Evolutionary conservation across 208 protist species (phyloP), one percentile per base, ranked within the genome.

Genomic region (Lotmaria passim): DNA sequence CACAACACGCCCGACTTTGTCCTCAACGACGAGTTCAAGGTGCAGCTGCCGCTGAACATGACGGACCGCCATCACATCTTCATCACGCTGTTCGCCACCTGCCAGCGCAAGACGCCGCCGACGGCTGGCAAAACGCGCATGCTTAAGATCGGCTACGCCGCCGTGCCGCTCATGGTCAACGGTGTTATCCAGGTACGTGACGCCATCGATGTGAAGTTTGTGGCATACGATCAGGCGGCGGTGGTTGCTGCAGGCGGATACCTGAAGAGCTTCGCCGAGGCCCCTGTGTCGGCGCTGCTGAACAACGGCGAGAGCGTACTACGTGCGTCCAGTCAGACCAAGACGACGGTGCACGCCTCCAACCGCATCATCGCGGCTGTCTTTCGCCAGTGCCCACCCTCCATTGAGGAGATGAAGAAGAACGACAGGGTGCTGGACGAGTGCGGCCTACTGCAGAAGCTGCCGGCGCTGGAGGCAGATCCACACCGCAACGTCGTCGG

Each of bases 1-100:
- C 85, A 91, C 63, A 82, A 55, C 44, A 79, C 63, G 47, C 67
- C 50, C 51, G 83, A 93, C 31, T 83, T 86, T 26, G 31, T 59
- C 14, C 69, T 96, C 15, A 94, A 60, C 69, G 89, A 96, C 58
- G 91, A 96, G 68, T 87, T 94, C 78, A 96, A 96, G 80, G 68
- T 96, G 39, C 89, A 95, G 72, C 79, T 96, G 14, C 91, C 91
- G 12, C 79, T 93, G 17, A 89, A 93, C 64, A 78, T 94, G 28
- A 89, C 82, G 2, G 78, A 94, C 50, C 57, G 61, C n/a, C 87
- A 93, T 55, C 91, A 96, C 67, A 85, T 96, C 43, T 94, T 96
- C 61, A 86, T 96, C 41, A 93, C 83, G 14, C 81, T 96, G 47
- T 90, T 92, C 70, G 91, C 89, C 11, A 81, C 72, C 3, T 82